Conservation (phyloP, 352 stramenopile species). For the Phytophthora rubi region DNA sequence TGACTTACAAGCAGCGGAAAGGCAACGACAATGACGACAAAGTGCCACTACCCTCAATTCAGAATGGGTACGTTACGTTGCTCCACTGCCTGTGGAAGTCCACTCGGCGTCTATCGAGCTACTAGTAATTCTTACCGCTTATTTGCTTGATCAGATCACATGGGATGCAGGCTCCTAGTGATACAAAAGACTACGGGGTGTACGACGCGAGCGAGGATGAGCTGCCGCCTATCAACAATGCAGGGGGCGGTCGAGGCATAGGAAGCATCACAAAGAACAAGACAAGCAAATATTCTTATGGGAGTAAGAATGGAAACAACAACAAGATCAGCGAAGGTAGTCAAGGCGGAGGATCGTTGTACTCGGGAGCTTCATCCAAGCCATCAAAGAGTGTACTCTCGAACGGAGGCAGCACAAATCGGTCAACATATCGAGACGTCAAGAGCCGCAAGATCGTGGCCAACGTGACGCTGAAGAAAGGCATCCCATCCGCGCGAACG, state of each 20-base stretch:
- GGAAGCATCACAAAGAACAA: conserved; percentile 32
- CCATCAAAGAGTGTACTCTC: conserved; percentile 25
- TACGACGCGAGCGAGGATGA: conserved; percentile 52
- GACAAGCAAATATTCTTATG: conserved; percentile 37
- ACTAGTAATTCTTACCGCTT: conserved; percentile 1
- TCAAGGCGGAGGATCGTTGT: conserved; percentile 25
- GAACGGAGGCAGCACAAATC: conserved; percentile 43
- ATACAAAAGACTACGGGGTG: conserved; percentile 33
- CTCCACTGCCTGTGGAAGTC: neutral
- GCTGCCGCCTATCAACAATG: conserved; percentile 57
- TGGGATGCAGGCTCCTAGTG: conserved; percentile 22
- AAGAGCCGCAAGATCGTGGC: conserved; percentile 43
- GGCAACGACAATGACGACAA: conserved; percentile 62
- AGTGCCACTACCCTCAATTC: conserved; percentile 59
- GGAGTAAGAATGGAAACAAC: conserved; percentile 32
- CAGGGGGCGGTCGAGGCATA: conserved; percentile 5
- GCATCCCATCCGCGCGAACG: conserved; percentile 30
- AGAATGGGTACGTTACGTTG: conserved; percentile 39
- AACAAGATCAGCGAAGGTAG: conserved; percentile 33
- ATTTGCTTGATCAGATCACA: conserved; percentile 22
- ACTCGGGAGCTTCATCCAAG: conserved; percentile 35
- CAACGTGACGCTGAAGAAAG: conserved; percentile 30
- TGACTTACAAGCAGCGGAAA: conserved; percentile 53
- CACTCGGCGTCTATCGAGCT: neutral
- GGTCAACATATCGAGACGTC: conserved; percentile 42